A percentile compares a stretch with the other conserved stretches of the same genome.
These are phyloP conservation scores for Curvularia sp. DNA, from an alignment of 2,329 filamentous ascomycete genomes.

Conservation along the genomic window DNA sequence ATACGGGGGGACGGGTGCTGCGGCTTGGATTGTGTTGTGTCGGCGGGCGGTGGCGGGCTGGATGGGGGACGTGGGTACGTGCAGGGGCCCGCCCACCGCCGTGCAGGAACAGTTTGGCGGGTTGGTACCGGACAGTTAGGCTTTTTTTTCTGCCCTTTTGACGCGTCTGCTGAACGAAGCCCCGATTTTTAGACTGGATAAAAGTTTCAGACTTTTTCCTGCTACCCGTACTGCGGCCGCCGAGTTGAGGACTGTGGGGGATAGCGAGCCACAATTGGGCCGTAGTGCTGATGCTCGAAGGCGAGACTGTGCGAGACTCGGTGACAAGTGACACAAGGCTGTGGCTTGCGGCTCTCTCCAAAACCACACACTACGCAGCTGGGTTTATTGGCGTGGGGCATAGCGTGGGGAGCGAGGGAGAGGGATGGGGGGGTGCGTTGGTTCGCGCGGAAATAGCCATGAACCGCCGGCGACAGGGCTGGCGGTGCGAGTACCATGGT, in stretches of 20 bases:
- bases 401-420: background rate
- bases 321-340: background rate
- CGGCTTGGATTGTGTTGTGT: constrained; percentile 21
- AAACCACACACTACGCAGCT: background rate
- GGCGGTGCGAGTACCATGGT: background rate
- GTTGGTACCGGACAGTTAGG: constrained; percentile 9
- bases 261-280: constrained; percentile 13
- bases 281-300: constrained; percentile 14
- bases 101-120: constrained; percentile 14
- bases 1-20: constrained; percentile 7
- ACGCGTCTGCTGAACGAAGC: constrained; percentile 13
- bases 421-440: constrained; percentile 6
- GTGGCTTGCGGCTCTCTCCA: constrained; percentile 5
- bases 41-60: constrained; percentile 16
- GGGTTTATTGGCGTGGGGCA: constrained; percentile 1
- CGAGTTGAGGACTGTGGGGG: background rate
- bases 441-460: background rate
- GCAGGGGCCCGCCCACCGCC: constrained; percentile 3
- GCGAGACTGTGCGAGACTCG: constrained; percentile 17
- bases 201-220: constrained; percentile 19
- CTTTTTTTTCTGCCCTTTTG: constrained; percentile 11
- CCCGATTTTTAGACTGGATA: constrained; percentile 19
- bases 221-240: constrained; percentile 10
- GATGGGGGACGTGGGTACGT: constrained; percentile 9
- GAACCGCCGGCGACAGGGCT: background rate